Percentiles rank a stretch among this genome's conserved stretches.
Conservation (phyloP, 2,329 filamentous ascomycete species). For the Cytospora piceae region DNA sequence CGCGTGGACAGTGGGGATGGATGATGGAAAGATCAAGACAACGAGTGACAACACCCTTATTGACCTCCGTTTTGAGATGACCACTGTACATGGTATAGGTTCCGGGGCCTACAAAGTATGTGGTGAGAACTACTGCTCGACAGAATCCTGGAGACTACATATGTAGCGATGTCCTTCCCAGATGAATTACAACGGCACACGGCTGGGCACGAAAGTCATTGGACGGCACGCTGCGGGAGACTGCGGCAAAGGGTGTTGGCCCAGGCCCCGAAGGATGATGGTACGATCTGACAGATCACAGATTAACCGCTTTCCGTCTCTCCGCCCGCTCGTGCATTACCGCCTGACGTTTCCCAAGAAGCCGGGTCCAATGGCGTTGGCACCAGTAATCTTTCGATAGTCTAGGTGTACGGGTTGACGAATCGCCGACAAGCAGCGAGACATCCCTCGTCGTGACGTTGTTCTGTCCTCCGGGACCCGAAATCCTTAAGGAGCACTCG, state of each 20-base stretch:
- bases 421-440: conserved; percentile 14
- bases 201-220: conserved; percentile 9
- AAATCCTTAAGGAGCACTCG: neutral
- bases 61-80: conserved; percentile 5
- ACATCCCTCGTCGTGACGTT: conserved; percentile 1
- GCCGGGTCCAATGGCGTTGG: conserved; percentile 23
- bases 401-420: conserved; percentile 10
- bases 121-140: neutral
- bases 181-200: conserved; percentile 3
- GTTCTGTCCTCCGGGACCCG: neutral
- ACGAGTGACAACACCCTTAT: conserved; percentile 13
- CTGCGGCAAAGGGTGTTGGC: conserved; percentile 19
- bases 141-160: neutral
- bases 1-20: conserved; percentile 29
- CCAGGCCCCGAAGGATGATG: conserved; percentile 19
- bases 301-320: conserved; percentile 23
- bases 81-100: neutral
- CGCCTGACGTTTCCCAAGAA: conserved; percentile 24
- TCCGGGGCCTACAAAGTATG: neutral
- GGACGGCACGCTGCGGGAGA: conserved; percentile 18
- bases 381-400: conserved; percentile 6
- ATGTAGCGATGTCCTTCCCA: neutral
- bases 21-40: conserved; percentile 6
- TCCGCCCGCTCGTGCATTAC: conserved; percentile 23
- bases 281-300: conserved; percentile 22